Evolutionary conservation across 108 stramenopile species (phyloP), one percentile per base, ranked within the genome.

Genomic region (Stephanodiscus minutulus): DNA sequence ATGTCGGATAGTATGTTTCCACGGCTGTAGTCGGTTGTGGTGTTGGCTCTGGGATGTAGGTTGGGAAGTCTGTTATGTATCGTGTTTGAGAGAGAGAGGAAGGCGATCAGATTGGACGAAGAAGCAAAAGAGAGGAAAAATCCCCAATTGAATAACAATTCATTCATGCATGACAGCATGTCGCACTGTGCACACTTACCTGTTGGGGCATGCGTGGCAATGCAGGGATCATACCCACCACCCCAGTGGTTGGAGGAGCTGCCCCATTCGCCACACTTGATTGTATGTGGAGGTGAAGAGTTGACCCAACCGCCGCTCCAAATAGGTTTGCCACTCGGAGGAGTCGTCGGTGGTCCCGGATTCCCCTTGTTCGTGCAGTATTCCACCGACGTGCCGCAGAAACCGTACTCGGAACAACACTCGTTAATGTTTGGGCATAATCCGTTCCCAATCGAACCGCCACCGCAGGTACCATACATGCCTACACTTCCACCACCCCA

Each of bases 11-110:
- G 15, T 2, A 6, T 48, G 47, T 48, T n/a, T n/a, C 47, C 15
- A 3, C 2, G 6, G 50, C 7, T 20, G 50, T 7, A 52, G 50
- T 48, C 5, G 50, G 50, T 52, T 20, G 22, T 21, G 18, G 18
- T 52, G 50, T 52, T 52, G 50, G 22, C 50, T 52, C 50, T 52
- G 20, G 50, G 22, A 52, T 24, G 50, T 52, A 52, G 50, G 50
- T 52, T 18, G 50, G 50, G 22, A 52, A 52, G 22, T 52, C 50
- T 52, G 18, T 52, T 52, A 6, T 24, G 22, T 52, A 1, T 9
- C 20, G 50, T 7, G 50, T 6, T 52, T 10, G 50, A 24, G 50
- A 52, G 50, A 52, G 18, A 24, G 18, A 7, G 22, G 22, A 24
- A 52, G 17, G 22, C 1, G 22, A 24, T 20, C n/a, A 3, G 22